Conservation (phyloP, 176 grass and related monocot genomes). For the Bolboschoenus planiculmis region DNA sequence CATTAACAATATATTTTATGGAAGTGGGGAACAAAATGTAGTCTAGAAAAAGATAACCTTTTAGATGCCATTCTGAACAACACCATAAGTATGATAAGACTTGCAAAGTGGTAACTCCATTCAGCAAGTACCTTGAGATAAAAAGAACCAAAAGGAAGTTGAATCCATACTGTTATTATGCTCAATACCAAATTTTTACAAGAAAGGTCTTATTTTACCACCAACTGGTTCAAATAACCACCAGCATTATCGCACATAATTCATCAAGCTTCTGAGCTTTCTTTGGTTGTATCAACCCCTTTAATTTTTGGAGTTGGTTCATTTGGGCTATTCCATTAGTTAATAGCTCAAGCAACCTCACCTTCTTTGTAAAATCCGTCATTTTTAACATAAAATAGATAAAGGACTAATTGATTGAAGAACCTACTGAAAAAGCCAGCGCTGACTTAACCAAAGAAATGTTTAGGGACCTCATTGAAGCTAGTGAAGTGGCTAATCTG, state of each 20-base stretch:
- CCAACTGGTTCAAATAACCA: background rate
- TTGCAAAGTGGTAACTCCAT: conserved; percentile 46
- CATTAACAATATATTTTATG: conserved; percentile 9
- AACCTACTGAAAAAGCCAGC: background rate
- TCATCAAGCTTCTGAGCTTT: background rate
- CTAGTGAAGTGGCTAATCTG: background rate
- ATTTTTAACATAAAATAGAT: background rate
- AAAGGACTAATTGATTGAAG: background rate
- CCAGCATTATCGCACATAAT: background rate
- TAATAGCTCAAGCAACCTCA: background rate
- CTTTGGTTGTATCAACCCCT: background rate
- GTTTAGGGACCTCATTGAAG: background rate
- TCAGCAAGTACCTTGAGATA: conserved; percentile 51
- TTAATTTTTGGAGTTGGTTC: background rate
- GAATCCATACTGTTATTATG: background rate
- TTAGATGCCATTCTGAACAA: conserved; percentile 32
- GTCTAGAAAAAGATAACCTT: conserved; percentile 41
- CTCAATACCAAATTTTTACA: background rate
- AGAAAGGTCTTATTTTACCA: background rate
- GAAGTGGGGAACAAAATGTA: background rate
- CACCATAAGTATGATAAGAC: conserved; percentile 40
- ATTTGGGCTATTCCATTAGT: background rate
- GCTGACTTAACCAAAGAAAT: background rate
- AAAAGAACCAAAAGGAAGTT: conserved; percentile 1
- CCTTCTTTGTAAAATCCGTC: background rate